phyloP scores from a whole-genome alignment of 1,284 basidiomycete species.

The Phellopilus nigrolimitatus region DNA sequence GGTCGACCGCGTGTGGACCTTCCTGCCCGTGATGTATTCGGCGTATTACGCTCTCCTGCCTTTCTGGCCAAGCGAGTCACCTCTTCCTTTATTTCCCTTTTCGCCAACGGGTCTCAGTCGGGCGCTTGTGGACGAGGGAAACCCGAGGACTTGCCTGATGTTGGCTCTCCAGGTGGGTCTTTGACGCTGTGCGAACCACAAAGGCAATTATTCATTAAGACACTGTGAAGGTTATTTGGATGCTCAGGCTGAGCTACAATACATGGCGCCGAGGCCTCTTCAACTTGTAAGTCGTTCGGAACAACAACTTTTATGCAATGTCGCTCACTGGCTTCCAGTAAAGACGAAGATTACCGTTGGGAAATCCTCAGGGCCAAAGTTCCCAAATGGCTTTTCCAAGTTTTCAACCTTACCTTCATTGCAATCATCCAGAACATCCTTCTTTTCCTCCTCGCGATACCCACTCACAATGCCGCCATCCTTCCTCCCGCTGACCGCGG shows the following conservation, averaged over 20 bases:
- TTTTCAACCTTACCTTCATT: slow-evolving; percentile 82
- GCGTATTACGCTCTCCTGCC: slow-evolving; percentile 71
- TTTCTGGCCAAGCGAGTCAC: slow-evolving; percentile 48
- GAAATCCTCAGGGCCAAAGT: slow-evolving; percentile 66
- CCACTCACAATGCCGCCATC: slow-evolving; percentile 47
- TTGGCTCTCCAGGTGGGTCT: slow-evolving; percentile 52
- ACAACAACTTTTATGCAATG: not conserved
- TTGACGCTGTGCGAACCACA: not conserved
- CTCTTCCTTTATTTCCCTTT: slow-evolving; percentile 48
- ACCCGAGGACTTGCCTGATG: slow-evolving; percentile 70
- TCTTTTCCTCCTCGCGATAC: slow-evolving; percentile 68
- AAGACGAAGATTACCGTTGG: slow-evolving; percentile 93
- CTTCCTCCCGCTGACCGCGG: slow-evolving; percentile 46
- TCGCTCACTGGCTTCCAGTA: slow-evolving; percentile 35
- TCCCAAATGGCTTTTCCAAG: slow-evolving; percentile 67
- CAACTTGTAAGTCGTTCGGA: slow-evolving; percentile 44
- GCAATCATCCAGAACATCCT: slow-evolving; percentile 77
- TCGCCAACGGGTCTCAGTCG: slow-evolving; percentile 45
- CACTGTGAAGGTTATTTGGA: slow-evolving; percentile 54
- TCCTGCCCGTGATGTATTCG: slow-evolving; percentile 77
- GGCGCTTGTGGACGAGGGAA: slow-evolving; percentile 44
- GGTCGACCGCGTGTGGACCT: slow-evolving; percentile 74
- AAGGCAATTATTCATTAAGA: not conserved
- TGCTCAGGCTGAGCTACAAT: slow-evolving; percentile 78
- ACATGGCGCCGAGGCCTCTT: slow-evolving; percentile 84